Evolutionary conservation across 1,284 basidiomycete genomes (phyloP), one percentile per base, ranked within the genome.

Genomic region (Trichosporon asahii): DNA sequence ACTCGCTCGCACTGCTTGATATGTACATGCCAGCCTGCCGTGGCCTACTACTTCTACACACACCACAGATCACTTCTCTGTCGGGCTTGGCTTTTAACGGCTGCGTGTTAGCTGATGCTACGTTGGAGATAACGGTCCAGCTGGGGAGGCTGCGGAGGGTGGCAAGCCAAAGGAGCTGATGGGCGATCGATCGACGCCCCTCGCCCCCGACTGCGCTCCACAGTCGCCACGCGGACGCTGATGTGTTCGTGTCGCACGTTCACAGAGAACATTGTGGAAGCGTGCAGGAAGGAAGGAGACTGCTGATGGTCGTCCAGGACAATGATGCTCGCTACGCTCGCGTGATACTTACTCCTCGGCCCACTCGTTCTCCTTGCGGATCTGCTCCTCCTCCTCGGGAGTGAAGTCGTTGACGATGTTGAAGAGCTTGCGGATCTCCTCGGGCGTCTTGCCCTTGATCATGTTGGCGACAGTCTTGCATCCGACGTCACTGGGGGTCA

Each of bases 391-490:
- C 84, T 99, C 97, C 83, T 99, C 97, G 33, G 96, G 95, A 2
- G 96, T 98, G 81, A 99, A 99, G 85, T 99, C 97, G 83, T 98
- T 97, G 69, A 94, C 91, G 74, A 96, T 95, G 88, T 98, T 97
- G 88, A 97, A 98, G 78, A 91, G 91, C 29, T 86, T 88, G 76
- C 93, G 88, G 73, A 98, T 89, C 74, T 97, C 94, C 73, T 92
- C 90, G 25, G 95, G 95, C 37, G 96, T 88, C 81, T 93, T 91
- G 79, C 90, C 98, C 84, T 95, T 93, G 72, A 88, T 88, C 97
- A 99, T 99, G 88, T 99, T 98, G 31, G 97, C 97, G 9, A 99
- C 97, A 15, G 96, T 99, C 88, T 99, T 98, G 89, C 97, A 99
- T 0, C 97, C 97, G 72, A 99, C 95, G 81, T 99, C 97, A 75